Base-by-base conservation (phyloP, 805 yeast species). In the Candida ulmi region DNA sequence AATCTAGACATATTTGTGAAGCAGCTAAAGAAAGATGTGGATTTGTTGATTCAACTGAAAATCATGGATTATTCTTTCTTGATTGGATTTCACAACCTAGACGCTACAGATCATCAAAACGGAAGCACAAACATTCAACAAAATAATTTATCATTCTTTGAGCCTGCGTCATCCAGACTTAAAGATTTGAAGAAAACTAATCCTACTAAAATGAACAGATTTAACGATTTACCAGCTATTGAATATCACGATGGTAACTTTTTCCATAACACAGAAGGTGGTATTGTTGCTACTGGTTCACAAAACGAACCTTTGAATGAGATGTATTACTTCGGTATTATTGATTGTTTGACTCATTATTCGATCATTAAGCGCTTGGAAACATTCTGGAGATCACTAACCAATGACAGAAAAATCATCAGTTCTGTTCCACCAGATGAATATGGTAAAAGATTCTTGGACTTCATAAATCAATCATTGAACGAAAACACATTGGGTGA, bases 61-160 rank as follows among this genome's bases (percentile, higher is more conserved):
- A 90, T 87, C 27, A 93, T 93, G 99, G 99, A 93, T 60, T 93
- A 95, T 61, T 88, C 97, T 0, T 68, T 93, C 45, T 66, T 93
- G 35, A 63, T 95, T 33, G 99, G 99, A 1, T 72, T 90, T 25
- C 97, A 88, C 57, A 93, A 90, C 56, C 65, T 83, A 44, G 68
- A 69, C 23, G 68, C 71, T 45, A 9, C 24, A 7, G 24, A 21
- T 21, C 28, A 26, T 9, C 86, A 82, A 2, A 76, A 76, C 43
- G 68, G 71, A 18, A 52, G 51, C 25, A 49, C 43, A 9, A 41
- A 41, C 15, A 36, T 50, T 19, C 44, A 48, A 19, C 62, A 61
- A n/a, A 61, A 64, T 38, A 70, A 68, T 42, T 52, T 72, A 30
- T 64, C 74, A 2, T 46, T 54, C 8, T 57, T 53, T 38, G 52